phyloP scores from a whole-genome alignment of 1,139 yeast genomes.

The Taphrina betulina region DNA sequence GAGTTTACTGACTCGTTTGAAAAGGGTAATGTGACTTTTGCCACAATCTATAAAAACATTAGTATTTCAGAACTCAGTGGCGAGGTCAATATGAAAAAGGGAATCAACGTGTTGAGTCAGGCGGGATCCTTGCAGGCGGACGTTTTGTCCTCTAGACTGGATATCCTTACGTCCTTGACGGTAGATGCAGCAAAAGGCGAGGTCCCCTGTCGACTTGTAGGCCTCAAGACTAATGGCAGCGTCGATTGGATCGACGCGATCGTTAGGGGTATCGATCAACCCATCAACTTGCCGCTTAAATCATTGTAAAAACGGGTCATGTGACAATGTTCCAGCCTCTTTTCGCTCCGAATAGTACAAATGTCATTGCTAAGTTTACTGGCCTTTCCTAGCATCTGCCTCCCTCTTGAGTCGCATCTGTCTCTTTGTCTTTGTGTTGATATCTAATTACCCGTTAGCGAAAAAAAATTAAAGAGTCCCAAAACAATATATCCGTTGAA shows the following conservation, averaged over 20 bases:
- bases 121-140: not conserved
- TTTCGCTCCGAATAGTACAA: no score
- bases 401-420: slow-evolving; percentile 24
- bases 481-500: no score
- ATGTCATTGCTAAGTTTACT: no score
- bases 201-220: not conserved
- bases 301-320: not conserved
- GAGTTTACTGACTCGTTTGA: no score
- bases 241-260: slow-evolving; percentile 4
- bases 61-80: not conserved
- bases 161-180: not conserved
- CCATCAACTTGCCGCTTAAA: not conserved
- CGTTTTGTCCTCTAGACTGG: not conserved
- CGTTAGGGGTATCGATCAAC: not conserved
- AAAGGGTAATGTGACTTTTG: slow-evolving; percentile 10
- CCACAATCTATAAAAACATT: not conserved
- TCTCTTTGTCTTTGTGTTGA: slow-evolving; percentile 32
- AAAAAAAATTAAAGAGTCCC: no score
- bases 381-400: slow-evolving; percentile 19
- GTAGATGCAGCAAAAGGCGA: not conserved
- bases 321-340: no score
- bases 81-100: not conserved
- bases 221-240: not conserved
- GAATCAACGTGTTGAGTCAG: not conserved
- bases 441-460: slow-evolving; percentile 16